Evolutionary conservation across 371 early-diverging fungal species (phyloP).

Genomic region (Mortierella sp.): DNA sequence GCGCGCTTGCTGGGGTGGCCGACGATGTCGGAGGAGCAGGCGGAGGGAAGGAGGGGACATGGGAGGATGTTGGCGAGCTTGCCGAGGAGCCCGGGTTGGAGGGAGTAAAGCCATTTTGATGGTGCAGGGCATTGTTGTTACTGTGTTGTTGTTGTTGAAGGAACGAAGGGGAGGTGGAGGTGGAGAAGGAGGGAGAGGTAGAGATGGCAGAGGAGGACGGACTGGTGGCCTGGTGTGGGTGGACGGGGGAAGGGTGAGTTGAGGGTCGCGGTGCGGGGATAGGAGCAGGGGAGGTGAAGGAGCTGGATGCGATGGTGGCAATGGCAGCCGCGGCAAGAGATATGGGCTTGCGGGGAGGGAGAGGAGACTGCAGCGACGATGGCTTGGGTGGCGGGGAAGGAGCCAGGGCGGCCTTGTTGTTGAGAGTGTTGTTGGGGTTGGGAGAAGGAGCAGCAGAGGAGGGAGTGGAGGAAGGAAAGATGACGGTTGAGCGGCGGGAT

Average conservation of each 20-base stretch:
- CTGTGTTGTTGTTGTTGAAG: conserved; percentile 13
- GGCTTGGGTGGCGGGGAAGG: conserved; percentile 56
- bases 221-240: conserved; percentile 12
- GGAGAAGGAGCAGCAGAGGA: not conserved
- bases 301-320: conserved; percentile 30
- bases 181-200: conserved; percentile 20
- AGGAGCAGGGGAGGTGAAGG: conserved; percentile 30
- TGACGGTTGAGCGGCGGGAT: conserved; percentile 35
- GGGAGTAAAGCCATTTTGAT: conserved; percentile 15
- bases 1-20: conserved; percentile 11
- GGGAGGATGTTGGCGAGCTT: conserved; percentile 34
- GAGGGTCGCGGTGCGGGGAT: conserved; percentile 33
- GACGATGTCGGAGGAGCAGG: not conserved
- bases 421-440: not conserved
- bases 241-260: not conserved
- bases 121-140: not conserved
- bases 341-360: conserved; percentile 46
- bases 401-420: conserved; percentile 12
- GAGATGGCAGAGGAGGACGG: conserved; percentile 12
- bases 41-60: conserved; percentile 20
- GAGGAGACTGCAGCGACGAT: conserved; percentile 33
- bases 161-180: conserved; percentile 19
- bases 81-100: conserved; percentile 18
- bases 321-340: conserved; percentile 31
- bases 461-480: conserved; percentile 10